Conservation (phyloP, 2,329 filamentous ascomycete genomes). For the Amauroascus verrucosus region DNA sequence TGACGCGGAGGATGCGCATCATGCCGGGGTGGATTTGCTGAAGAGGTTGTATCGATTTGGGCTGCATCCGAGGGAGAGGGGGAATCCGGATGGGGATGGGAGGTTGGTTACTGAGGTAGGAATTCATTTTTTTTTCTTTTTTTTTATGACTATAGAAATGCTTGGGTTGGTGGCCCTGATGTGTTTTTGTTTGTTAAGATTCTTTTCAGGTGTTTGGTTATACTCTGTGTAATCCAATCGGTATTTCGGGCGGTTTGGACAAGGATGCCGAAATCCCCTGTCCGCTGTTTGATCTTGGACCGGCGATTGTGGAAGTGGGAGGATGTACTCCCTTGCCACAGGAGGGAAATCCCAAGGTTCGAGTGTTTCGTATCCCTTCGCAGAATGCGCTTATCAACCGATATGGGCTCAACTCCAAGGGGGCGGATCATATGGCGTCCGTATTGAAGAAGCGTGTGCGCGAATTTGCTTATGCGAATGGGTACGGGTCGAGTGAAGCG, state of each 20-base stretch:
- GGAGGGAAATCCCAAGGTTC: conserved; percentile 72
- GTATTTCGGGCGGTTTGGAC: conserved; percentile 89
- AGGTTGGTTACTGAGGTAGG: conserved; percentile 44
- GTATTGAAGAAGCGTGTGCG: conserved; percentile 67
- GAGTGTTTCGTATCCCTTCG: conserved; percentile 75
- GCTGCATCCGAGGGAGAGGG: conserved; percentile 72
- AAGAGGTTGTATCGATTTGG: conserved; percentile 63
- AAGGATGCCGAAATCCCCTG: conserved; percentile 87
- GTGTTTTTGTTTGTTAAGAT: neutral
- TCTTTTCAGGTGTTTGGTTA: conserved; percentile 68
- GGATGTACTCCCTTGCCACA: conserved; percentile 83
- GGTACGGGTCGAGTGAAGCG: conserved; percentile 52
- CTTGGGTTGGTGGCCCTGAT: neutral
- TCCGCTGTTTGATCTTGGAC: conserved; percentile 71
- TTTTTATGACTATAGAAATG: neutral
- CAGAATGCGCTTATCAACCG: conserved; percentile 88
- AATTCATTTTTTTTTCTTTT: neutral
- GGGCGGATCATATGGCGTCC: conserved; percentile 76
- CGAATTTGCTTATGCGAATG: conserved; percentile 60
- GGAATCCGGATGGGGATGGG: conserved; percentile 45
- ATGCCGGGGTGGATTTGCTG: conserved; percentile 60
- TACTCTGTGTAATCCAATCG: conserved; percentile 72
- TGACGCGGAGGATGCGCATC: conserved; percentile 75
- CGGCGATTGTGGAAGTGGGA: conserved; percentile 82
- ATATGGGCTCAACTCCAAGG: conserved; percentile 87